Evolutionary conservation across 345 rosid genomes (phyloP), one percentile per base, ranked within the genome.

Genomic region (Boechera retrofracta): DNA sequence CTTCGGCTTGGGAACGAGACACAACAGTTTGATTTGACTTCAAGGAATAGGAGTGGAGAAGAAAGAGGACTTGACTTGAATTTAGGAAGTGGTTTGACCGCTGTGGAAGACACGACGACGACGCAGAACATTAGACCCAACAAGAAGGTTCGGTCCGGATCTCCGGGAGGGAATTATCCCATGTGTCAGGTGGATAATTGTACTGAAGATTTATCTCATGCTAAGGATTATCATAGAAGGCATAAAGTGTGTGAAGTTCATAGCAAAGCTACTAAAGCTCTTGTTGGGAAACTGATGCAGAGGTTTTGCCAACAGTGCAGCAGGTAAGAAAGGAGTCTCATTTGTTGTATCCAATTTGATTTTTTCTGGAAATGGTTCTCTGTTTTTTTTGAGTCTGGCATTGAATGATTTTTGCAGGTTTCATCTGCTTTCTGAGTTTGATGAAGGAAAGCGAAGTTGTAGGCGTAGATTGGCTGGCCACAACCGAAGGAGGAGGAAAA

Each of bases 291-390:
- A 64, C 98, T 89, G 85, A 87, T 93, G 97, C 98, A 93, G 84
- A 87, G 98, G 86, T 93, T 93, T 36, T 93, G 98, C 81, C 98
- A 93, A 80, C 98, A 93, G 89, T 93, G 98, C 67, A 93, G 98
- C 94, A 91, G 98, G 98, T 93, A 41, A 55, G 29, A 7, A 59
- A 68, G 5, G 38, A 55, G 41, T 15, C 5, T 45, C 0, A 44
- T 64, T 45, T 64, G 12, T 15, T 39, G 18, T 61, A 2, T 21
- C 56, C 33, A 53, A 5, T 49, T 18, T 53, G 0, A 5, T n/a
- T n/a, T n/a, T n/a, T 7, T 21, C 10, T 32, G 26, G 29, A 38
- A 48, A 31, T 59, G 58, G 2, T 51, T 56, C 38, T 36, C 15
- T 56, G 38, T 29, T 15, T 18, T 10, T 31, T 49, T 11, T 28